Evolutionary conservation across 306 rosid genomes (phyloP).

Genomic region (Quercus gilva): DNA sequence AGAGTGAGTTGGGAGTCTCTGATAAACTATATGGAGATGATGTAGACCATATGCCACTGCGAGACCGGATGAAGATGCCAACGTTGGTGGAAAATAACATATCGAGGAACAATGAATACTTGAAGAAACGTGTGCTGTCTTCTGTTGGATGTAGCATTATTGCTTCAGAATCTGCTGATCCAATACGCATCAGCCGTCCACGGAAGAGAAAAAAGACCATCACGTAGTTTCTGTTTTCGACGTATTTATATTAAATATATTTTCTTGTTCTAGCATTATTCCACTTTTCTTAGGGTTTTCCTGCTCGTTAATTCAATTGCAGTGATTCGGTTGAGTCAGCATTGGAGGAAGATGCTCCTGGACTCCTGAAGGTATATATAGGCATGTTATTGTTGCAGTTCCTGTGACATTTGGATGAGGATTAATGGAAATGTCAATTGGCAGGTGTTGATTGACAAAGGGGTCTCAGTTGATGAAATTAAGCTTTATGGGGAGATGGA

Average conservation of each 20-base stretch:
- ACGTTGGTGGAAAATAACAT: slow-evolving; percentile 32
- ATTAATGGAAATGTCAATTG: slow-evolving; percentile 32
- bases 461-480: slow-evolving; percentile 70
- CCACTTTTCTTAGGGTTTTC: slow-evolving; percentile 15
- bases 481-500: slow-evolving; percentile 78
- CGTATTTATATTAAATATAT: background rate
- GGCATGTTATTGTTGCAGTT: slow-evolving; percentile 24
- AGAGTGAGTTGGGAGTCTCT: slow-evolving; percentile 44
- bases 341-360: slow-evolving; percentile 95
- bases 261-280: slow-evolving; percentile 2
- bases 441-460: slow-evolving; percentile 76
- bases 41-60: slow-evolving; percentile 53
- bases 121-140: slow-evolving; percentile 35
- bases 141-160: slow-evolving; percentile 19
- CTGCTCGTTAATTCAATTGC: slow-evolving; percentile 27
- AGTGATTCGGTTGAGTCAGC: slow-evolving; percentile 85
- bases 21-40: slow-evolving; percentile 37
- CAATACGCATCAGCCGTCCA: slow-evolving; percentile 31
- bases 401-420: slow-evolving; percentile 25
- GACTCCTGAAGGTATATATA: slow-evolving; percentile 74
- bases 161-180: slow-evolving; percentile 40
- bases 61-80: slow-evolving; percentile 54
- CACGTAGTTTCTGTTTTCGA: slow-evolving; percentile 49
- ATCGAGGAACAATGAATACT: slow-evolving; percentile 23
- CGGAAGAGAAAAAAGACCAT: slow-evolving; percentile 74